These are phyloP conservation scores for Coffea eugenioides DNA, from an alignment of 257 asterid species.

Conservation along the genomic window DNA sequence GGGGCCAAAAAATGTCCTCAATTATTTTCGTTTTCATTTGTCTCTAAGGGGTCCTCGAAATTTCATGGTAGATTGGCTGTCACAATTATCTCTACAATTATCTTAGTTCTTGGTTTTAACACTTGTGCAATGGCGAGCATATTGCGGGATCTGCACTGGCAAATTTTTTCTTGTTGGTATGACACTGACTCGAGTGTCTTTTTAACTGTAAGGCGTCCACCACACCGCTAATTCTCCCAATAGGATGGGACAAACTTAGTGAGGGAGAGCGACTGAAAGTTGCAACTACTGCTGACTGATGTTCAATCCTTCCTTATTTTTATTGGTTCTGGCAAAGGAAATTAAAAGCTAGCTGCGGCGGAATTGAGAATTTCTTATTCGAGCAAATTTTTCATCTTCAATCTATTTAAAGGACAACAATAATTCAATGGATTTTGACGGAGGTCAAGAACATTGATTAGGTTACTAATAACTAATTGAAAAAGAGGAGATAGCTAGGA, in stretches of 20 bases:
- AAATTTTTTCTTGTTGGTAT: not conserved
- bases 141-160: not conserved
- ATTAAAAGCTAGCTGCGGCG: not conserved
- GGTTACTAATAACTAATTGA: not conserved
- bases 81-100: not conserved
- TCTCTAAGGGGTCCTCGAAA: not conserved
- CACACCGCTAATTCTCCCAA: not conserved
- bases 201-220: not conserved
- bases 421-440: not conserved
- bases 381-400: not conserved
- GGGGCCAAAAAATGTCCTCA: not conserved
- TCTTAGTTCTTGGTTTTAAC: not conserved
- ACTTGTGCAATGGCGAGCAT: not conserved
- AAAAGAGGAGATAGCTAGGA: not conserved
- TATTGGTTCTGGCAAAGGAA: not conserved
- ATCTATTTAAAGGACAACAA: not conserved
- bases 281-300: not conserved
- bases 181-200: not conserved
- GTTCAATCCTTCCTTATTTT: not conserved
- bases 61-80: not conserved
- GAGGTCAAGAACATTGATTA: too few species aligned
- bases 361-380: not conserved
- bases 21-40: not conserved
- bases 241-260: not conserved
- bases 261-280: not conserved